A percentile compares a stretch with the other conserved stretches of the same genome.
phyloP scores from a whole-genome alignment of 116 monocot species.

The Papilionanthe hybrid region DNA sequence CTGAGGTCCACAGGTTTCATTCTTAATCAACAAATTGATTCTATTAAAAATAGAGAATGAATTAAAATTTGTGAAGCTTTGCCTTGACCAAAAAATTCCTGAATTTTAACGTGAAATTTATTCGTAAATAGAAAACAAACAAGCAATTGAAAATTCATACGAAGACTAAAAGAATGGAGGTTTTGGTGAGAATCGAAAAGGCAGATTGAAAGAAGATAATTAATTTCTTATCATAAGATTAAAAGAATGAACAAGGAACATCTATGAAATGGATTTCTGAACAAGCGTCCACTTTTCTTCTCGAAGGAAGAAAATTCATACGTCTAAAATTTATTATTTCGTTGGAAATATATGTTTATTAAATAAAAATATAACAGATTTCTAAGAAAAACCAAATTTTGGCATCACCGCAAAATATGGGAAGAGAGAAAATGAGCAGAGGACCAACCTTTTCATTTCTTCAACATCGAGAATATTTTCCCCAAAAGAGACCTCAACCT shows the following conservation, averaged over 20 bases:
- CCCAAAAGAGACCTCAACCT: constrained; percentile 26
- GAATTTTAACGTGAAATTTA: too few species aligned
- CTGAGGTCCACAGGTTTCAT: neutral
- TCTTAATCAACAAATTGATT: neutral
- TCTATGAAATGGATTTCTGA: neutral
- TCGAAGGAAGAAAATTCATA: neutral
- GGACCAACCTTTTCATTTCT: constrained; percentile 33
- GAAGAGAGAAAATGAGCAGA: neutral
- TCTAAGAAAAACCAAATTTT: neutral
- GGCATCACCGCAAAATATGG: neutral
- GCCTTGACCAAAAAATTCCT: neutral
- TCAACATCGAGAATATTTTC: constrained; percentile 39
- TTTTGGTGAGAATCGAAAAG: too few species aligned
- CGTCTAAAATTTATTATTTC: neutral
- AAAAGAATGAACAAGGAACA: neutral
- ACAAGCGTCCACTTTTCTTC: neutral
- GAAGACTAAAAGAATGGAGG: too few species aligned
- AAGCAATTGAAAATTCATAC: too few species aligned
- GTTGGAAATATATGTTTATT: neutral
- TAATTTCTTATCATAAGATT: too few species aligned
- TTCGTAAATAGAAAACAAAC: too few species aligned
- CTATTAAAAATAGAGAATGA: neutral
- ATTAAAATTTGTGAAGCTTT: neutral
- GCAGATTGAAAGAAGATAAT: too few species aligned
- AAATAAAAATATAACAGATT: neutral